Conservation (phyloP, 2,329 filamentous ascomycete genomes). For the Beauveria sp. region DNA sequence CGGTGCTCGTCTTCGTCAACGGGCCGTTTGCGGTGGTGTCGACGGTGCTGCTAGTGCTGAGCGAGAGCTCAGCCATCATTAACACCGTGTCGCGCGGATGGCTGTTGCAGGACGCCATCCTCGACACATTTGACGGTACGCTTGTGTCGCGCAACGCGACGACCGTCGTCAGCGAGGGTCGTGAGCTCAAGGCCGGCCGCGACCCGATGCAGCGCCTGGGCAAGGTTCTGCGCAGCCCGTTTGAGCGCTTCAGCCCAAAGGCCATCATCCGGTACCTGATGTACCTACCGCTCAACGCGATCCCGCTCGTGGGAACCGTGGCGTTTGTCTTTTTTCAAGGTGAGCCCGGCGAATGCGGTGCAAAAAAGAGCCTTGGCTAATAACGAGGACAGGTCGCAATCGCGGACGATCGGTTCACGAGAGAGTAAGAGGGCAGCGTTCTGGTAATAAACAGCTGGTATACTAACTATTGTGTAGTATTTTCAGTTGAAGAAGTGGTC, state of each 20-base stretch:
- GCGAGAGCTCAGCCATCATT: slow-evolving; percentile 52
- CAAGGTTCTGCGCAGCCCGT: slow-evolving; percentile 49
- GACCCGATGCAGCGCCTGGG: slow-evolving; percentile 51
- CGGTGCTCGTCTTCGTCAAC: slow-evolving; percentile 74
- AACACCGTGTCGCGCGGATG: slow-evolving; percentile 57
- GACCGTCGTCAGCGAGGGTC: slow-evolving; percentile 63
- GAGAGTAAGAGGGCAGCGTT: slow-evolving; percentile 34
- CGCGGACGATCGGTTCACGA: slow-evolving; percentile 44
- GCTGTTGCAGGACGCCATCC: slow-evolving; percentile 70
- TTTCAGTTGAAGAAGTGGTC: slow-evolving; percentile 88
- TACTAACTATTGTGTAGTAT: slow-evolving; percentile 47
- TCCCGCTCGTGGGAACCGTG: slow-evolving; percentile 78
- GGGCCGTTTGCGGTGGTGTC: slow-evolving; percentile 73
- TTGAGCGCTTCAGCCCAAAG: slow-evolving; percentile 48
- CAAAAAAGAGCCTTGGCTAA: not conserved
- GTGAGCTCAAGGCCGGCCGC: slow-evolving; percentile 58
- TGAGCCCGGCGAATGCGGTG: slow-evolving; percentile 16
- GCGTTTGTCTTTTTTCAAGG: slow-evolving; percentile 75
- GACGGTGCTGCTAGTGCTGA: slow-evolving; percentile 60
- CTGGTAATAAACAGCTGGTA: not conserved
- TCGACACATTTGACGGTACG: slow-evolving; percentile 83
- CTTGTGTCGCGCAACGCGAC: slow-evolving; percentile 43
- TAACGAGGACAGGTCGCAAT: slow-evolving; percentile 31
- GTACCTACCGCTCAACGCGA: slow-evolving; percentile 87
- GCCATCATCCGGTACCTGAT: slow-evolving; percentile 71